Conservation (phyloP, 805 yeast species). For the Yarrowia yakushimensis region DNA sequence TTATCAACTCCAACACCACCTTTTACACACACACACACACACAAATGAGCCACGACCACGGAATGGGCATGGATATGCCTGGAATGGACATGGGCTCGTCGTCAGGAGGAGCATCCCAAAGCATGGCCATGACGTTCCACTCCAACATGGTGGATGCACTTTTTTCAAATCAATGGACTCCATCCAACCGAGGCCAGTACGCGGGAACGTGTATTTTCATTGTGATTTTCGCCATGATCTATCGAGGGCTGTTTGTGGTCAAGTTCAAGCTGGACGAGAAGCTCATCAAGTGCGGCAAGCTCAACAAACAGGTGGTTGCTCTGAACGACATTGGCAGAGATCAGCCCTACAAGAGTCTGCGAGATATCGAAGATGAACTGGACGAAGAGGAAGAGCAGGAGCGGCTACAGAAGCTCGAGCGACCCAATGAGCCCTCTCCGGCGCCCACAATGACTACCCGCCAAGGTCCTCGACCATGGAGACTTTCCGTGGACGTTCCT, state of each 20-base stretch:
- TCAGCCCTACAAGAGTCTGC: slow-evolving; percentile 22
- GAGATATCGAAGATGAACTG: slow-evolving; percentile 27
- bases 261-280: slow-evolving; percentile 26
- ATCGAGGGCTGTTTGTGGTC: slow-evolving; percentile 29
- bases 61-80: slow-evolving; percentile 16
- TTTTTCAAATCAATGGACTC: slow-evolving; percentile 33
- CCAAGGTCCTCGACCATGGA: slow-evolving; percentile 21
- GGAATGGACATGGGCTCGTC: slow-evolving; percentile 24
- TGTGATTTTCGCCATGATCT: slow-evolving; percentile 32
- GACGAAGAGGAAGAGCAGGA: slow-evolving; percentile 25
- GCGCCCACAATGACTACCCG: background rate
- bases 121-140: slow-evolving; percentile 34
- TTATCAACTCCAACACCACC: background rate
- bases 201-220: slow-evolving; percentile 36
- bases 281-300: slow-evolving; percentile 23
- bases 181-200: slow-evolving; percentile 32
- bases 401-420: slow-evolving; percentile 13
- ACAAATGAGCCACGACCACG: slow-evolving; percentile 21
- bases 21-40: background rate
- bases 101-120: slow-evolving; percentile 22
- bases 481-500: slow-evolving; percentile 23
- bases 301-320: slow-evolving; percentile 26
- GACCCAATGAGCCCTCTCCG: background rate
- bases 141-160: slow-evolving; percentile 29
- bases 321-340: slow-evolving; percentile 25